phyloP scores from a whole-genome alignment of 208 protist genomes.

The Trypanosoma melophagium region DNA sequence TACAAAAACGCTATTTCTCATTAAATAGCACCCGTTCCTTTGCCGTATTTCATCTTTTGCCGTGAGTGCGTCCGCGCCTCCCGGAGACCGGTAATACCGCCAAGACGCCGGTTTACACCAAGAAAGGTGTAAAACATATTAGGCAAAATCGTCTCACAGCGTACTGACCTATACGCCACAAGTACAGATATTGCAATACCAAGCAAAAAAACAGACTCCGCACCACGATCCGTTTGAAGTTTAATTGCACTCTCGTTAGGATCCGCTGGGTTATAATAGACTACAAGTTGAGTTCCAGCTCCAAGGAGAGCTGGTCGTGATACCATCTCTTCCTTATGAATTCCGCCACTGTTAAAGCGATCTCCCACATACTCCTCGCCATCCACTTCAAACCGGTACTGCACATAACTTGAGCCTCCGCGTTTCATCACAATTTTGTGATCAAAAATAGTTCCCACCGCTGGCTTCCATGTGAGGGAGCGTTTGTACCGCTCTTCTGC shows the following conservation, averaged over 20 bases:
- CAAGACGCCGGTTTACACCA: conserved; percentile 67
- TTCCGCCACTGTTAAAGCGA: conserved; percentile 80
- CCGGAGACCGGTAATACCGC: conserved; percentile 69
- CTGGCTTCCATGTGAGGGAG: conserved; percentile 80
- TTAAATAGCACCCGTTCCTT: conserved; percentile 59
- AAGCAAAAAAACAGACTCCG: conserved; percentile 67
- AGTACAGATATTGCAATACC: conserved; percentile 67
- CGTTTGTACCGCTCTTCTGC: conserved; percentile 84
- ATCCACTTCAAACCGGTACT: conserved; percentile 83
- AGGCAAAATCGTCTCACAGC: conserved; percentile 91
- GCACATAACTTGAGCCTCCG: conserved; percentile 75
- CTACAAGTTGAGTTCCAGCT: conserved; percentile 81
- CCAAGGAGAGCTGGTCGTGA: conserved; percentile 78
- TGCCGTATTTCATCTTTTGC: conserved; percentile 86
- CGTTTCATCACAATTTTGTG: conserved; percentile 88
- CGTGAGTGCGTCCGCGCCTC: conserved; percentile 64
- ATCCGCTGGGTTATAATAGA: conserved; percentile 88
- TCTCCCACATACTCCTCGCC: conserved; percentile 74
- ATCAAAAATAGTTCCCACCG: conserved; percentile 85
- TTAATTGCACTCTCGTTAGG: conserved; percentile 86
- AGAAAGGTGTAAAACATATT: conserved; percentile 92
- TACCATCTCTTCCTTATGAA: conserved; percentile 87
- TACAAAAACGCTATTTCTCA: conserved; percentile 1
- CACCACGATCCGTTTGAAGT: conserved; percentile 75
- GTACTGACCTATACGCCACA: conserved; percentile 78